A percentile compares a stretch with the other conserved stretches of the same genome.
Evolutionary conservation across 2,329 filamentous ascomycete species (phyloP).

Genomic region (Rhinocladiella similis): DNA sequence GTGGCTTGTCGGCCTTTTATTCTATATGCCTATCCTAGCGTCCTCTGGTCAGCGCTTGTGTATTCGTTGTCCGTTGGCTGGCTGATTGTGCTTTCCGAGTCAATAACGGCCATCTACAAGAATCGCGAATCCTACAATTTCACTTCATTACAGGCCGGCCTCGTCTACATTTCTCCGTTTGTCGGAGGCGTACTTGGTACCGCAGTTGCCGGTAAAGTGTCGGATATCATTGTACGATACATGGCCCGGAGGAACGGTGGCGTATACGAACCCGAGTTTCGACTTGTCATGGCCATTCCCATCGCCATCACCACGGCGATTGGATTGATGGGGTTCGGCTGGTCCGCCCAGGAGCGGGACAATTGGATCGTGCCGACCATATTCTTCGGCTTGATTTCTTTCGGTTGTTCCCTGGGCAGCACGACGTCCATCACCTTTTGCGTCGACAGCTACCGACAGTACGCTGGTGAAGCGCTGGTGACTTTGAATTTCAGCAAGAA

Average conservation of each 20-base stretch:
- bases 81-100: conserved; percentile 93
- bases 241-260: conserved; percentile 88
- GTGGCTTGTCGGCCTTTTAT: conserved; percentile 80
- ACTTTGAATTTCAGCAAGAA: conserved; percentile 96
- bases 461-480: conserved; percentile 90
- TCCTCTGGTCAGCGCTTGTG: conserved; percentile 82
- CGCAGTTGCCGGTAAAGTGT: conserved; percentile 83
- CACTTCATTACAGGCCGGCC: conserved; percentile 72
- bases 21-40: conserved; percentile 80
- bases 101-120: conserved; percentile 77
- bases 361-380: conserved; percentile 89
- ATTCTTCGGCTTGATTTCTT: conserved; percentile 89
- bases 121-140: conserved; percentile 73
- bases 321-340: conserved; percentile 95
- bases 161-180: conserved; percentile 89
- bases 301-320: conserved; percentile 75
- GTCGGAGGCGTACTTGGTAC: conserved; percentile 88
- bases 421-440: conserved; percentile 93
- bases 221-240: conserved; percentile 77
- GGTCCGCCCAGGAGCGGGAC: conserved; percentile 74
- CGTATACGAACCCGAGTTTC: conserved; percentile 91
- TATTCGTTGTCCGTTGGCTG: conserved; percentile 90
- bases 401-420: conserved; percentile 85
- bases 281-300: conserved; percentile 82
- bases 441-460: conserved; percentile 89